Evolutionary conservation across 2,329 filamentous ascomycete species (phyloP), one percentile per base, ranked within the genome.

Genomic region (Aureobasidium musti): DNA sequence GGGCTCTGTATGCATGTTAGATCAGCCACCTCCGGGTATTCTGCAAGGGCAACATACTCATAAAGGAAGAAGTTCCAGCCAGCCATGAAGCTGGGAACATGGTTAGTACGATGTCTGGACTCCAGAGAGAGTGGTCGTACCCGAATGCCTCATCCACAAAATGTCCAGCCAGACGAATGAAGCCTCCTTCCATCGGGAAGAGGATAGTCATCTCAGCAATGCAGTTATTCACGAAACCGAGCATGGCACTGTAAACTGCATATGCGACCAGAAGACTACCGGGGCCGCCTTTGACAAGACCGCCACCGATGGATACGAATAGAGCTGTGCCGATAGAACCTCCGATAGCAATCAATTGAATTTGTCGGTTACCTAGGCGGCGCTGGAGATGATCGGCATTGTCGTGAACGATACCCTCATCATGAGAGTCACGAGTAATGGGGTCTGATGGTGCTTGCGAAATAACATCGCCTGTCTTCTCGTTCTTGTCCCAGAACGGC

Each of bases 171-270:
- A 87, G 81, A 68, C 86, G 85, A 69, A 88, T 83, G 73, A 87
- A 88, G 3, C 83, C 83, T 69, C 86, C 85, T 28, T 81, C 82
- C 52, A 89, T 81, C 43, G 87, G 87, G 80, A 87, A 85, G 69
- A 83, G 84, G 49, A 81, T 79, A 30, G 79, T 82, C 87, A 89
- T 89, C 74, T 89, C 87, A 23, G 87, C 86, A 68, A 87, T 80
- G 67, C 82, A 83, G 72, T 88, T 88, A 79, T 88, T 89, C 72
- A 89, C 84, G 26, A 87, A 77, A 30, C 79, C 86, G 66, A 89
- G 79, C 63, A 88, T 72, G 70, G 78, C 74, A 43, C 79, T 79
- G 74, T 88, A 88, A 52, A 87, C 70, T 33, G 80, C 79, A 73
- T 85, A 89, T 35, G 84, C 86, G 66, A 89, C 72, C 68, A 89